Evolutionary conservation across 352 stramenopile species (phyloP), one percentile per base, ranked within the genome.

Genomic region (Phytopythium helicoides): DNA sequence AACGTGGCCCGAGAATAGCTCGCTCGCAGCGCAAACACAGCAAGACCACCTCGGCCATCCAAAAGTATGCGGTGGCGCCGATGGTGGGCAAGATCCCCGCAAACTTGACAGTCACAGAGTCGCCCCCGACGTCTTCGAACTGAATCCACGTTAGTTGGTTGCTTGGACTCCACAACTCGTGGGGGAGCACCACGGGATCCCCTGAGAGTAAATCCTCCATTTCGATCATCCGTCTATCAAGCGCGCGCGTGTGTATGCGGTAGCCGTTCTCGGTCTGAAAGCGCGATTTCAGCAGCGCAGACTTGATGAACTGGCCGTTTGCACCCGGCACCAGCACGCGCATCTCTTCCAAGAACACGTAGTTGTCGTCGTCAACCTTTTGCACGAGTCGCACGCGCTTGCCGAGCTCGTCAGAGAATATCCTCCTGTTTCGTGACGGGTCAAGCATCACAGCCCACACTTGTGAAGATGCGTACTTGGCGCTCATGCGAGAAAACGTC

Each of bases 401-500:
- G 31, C 31, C 6, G 4, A 57, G 19, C 26, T 7, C 31, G 25
- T 34, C 21, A 8, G 40, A 57, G 50, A 44, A 50, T 21, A 57
- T 11, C 12, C n/a, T 16, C 1, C 9, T 2, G 39, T 47, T 28
- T 11, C 26, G 26, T 26, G 14, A 16, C 7, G 50, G 38, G 26
- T 57, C 39, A 3, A 18, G 16, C 10, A 57, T 26, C 39, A 57
- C 18, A 7, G n/a, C 10, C 38, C 26, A 57, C n/a, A 44, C 19
- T 37, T 57, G 58, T n/a, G 48, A 51, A 19, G 54, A 59, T 21
- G 59, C 51, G 25, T 58, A 57, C 9, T 56, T 54, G 47, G 58
- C 59, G 3, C 51, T 68, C 33, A 60, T 58, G 41, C 40, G 42
- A 3, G 40, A 56, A 11, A 67, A 46, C 8, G 62, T 56, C 46